phyloP scores from a whole-genome alignment of 2,329 filamentous ascomycete genomes.

The Stagonosporopsis chrysanthemi region DNA sequence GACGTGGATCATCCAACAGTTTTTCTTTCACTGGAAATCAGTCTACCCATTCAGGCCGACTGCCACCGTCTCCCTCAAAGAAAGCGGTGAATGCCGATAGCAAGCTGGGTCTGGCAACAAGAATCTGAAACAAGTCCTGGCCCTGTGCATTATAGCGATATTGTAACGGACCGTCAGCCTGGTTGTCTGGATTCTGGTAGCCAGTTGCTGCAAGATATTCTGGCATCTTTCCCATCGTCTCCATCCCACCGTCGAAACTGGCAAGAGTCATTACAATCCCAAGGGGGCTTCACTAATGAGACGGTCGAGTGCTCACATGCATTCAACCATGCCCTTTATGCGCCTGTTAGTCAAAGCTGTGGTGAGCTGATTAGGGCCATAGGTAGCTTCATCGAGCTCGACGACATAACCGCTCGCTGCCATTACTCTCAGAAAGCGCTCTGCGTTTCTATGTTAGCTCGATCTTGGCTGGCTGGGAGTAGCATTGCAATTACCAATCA shows the following conservation, averaged over 20 bases:
- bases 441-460: not conserved
- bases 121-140: no score
- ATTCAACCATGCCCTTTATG: slow-evolving; percentile 12
- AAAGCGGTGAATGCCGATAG: no score
- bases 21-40: no score
- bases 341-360: not conserved
- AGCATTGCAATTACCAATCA: no score
- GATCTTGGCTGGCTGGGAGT: not conserved
- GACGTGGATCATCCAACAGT: no score
- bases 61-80: no score
- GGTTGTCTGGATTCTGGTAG: slow-evolving; percentile 25
- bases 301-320: slow-evolving; percentile 7
- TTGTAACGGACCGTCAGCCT: no score
- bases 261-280: no score
- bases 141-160: no score
- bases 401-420: slow-evolving; percentile 1
- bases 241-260: slow-evolving; percentile 4
- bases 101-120: no score
- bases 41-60: no score
- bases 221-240: slow-evolving; percentile 21
- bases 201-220: slow-evolving; percentile 30
- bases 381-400: slow-evolving; percentile 4
- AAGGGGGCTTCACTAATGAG: no score
- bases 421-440: slow-evolving; percentile 9
- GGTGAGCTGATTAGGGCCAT: slow-evolving; percentile 6